Evolutionary conservation across 2,329 filamentous ascomycete genomes (phyloP), one percentile per base, ranked within the genome.

Genomic region (Conoideocrella luteorostrata): DNA sequence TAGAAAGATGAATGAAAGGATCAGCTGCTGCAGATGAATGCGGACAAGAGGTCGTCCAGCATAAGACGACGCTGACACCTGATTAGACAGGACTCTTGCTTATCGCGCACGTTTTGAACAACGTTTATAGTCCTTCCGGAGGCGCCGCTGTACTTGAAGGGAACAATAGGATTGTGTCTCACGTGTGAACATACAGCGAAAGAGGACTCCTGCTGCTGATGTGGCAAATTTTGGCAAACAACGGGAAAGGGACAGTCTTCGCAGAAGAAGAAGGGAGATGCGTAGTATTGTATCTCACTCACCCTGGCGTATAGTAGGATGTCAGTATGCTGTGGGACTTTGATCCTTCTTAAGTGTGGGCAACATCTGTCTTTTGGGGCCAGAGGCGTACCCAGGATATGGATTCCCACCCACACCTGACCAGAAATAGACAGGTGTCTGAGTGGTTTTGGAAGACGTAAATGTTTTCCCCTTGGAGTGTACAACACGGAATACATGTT

Each of bases 311-410:
- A 30, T 29, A 36, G 30, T 21, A 21, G 35, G 26, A 36, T 30
- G 43, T 23, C 18, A 39, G 36, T 39, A 26, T 39, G 33, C 23
- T 45, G 32, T 41, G 43, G 15, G 28, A 30, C 40, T 32, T 15
- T 15, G 20, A 26, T 21, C 21, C 28, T 38, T 44, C 28, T n/a
- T n/a, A 30, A 18, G 34, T 10, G 18, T 13, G 30, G 29, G 26
- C 33, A 29, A 15, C 24, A 37, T 34, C 9, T 12, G 30, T 17
- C 17, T 22, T 23, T 24, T 36, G 23, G 30, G 33, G 41, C 34
- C 17, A 22, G 22, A 21, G 40, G 24, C n/a, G 15, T 23, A 23
- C 32, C 15, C 32, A 37, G 20, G 26, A 24, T 28, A 12, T 24
- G 29, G 24, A 26, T 28, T 36, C 9, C 20, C 23, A 42, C 33